Evolutionary conservation across 305 asterid genomes (phyloP).

Genomic region (Rubia balearica): DNA sequence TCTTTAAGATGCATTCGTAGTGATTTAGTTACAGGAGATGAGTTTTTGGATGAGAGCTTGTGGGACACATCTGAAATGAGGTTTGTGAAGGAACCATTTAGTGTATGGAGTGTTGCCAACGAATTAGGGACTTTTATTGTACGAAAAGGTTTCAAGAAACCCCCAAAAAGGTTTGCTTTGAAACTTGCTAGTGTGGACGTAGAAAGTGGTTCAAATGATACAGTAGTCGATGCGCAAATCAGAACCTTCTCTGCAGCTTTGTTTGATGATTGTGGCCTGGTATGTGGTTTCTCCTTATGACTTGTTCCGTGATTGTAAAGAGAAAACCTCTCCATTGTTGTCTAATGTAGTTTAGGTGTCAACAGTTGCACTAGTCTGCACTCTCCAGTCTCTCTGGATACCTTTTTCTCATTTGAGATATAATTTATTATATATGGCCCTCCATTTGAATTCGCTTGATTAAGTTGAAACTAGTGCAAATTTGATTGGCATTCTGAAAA

Average conservation of each 20-base stretch:
- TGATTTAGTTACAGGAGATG: slow-evolving; percentile 75
- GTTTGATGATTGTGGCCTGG: slow-evolving; percentile 97
- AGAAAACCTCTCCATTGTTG: not conserved
- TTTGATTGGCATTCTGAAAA: slow-evolving; percentile 1
- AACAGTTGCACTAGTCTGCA: not conserved
- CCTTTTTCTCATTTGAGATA: not conserved
- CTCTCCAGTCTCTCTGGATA: not conserved
- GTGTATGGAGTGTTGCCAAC: slow-evolving; percentile 74
- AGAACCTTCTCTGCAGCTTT: slow-evolving; percentile 86
- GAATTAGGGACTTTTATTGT: slow-evolving; percentile 78
- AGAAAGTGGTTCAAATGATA: slow-evolving; percentile 59
- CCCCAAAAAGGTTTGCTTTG: slow-evolving; percentile 84
- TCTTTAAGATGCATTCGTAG: slow-evolving; percentile 86
- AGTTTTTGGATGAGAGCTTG: slow-evolving; percentile 63
- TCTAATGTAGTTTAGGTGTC: not conserved
- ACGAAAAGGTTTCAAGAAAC: slow-evolving; percentile 69
- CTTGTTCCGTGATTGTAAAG: not conserved
- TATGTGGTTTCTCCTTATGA: slow-evolving; percentile 28
- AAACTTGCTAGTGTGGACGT: slow-evolving; percentile 65
- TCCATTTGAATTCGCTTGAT: not conserved
- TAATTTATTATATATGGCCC: not conserved
- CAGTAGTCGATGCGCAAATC: slow-evolving; percentile 68
- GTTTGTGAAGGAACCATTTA: slow-evolving; percentile 57
- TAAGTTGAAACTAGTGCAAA: not conserved
- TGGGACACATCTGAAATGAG: slow-evolving; percentile 88